These are phyloP conservation scores for Metarhizium anisopliae DNA, from an alignment of 2,329 filamentous ascomycete species.

Conservation along the genomic window DNA sequence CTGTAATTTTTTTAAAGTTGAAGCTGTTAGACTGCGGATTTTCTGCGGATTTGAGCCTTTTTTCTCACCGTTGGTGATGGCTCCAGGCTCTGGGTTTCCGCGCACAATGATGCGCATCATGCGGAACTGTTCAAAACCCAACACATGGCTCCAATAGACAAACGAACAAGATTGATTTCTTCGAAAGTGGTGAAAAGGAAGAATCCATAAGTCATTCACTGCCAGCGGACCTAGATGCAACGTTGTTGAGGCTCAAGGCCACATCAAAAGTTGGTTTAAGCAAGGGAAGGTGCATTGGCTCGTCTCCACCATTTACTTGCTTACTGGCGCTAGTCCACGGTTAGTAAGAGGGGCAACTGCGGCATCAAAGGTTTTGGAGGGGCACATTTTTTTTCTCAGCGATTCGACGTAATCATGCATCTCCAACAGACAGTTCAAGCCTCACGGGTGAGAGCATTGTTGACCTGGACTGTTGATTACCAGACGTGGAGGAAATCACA, in stretches of 20 bases:
- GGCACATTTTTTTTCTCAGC: conserved; percentile 13
- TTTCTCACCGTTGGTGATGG: too few species aligned
- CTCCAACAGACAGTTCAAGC: not conserved
- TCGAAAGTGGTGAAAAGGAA: not conserved
- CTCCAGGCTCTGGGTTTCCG: too few species aligned
- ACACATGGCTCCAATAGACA: not conserved
- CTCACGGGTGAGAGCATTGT: conserved; percentile 3
- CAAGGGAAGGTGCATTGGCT: not conserved
- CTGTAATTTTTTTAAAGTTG: not conserved
- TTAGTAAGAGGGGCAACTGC: conserved; percentile 21
- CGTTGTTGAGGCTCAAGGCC: not conserved
- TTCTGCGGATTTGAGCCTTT: too few species aligned
- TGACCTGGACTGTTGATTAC: not conserved
- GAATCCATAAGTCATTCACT: not conserved
- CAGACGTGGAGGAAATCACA: not conserved
- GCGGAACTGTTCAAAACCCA: not conserved
- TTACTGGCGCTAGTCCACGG: conserved; percentile 16
- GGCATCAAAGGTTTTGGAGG: conserved; percentile 9
- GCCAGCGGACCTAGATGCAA: not conserved
- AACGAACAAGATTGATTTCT: not conserved
- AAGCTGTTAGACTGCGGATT: not conserved
- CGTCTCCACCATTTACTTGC: not conserved
- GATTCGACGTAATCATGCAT: conserved; percentile 1
- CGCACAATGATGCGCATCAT: not conserved
- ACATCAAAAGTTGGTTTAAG: not conserved